phyloP scores from a whole-genome alignment of 352 stramenopile species.

The Phytophthora nicotianae region DNA sequence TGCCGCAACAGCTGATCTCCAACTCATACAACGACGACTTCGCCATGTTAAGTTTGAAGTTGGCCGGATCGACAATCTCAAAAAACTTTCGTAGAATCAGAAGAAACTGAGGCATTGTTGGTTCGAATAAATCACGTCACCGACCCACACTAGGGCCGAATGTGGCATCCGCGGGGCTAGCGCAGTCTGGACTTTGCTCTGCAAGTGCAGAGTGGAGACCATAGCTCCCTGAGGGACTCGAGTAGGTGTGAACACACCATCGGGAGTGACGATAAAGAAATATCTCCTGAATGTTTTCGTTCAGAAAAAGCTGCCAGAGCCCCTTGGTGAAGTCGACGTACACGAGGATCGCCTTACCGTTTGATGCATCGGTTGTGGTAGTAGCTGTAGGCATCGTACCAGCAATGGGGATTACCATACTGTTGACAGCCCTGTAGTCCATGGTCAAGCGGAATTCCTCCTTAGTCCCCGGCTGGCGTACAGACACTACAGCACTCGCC shows the following conservation, averaged over 20 bases:
- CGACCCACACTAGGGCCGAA: slow-evolving; percentile 23
- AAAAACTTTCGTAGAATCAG: slow-evolving; percentile 14
- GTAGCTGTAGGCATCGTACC: slow-evolving; percentile 13
- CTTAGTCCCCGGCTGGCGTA: background rate
- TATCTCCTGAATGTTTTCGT: slow-evolving; percentile 11
- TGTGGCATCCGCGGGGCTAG: slow-evolving; percentile 15
- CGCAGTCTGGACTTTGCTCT: background rate
- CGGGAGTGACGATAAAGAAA: slow-evolving; percentile 23
- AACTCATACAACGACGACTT: slow-evolving; percentile 22
- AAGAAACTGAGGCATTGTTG: slow-evolving; percentile 4
- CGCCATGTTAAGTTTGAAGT: slow-evolving; percentile 24
- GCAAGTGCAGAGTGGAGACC: slow-evolving; percentile 4
- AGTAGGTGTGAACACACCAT: slow-evolving; percentile 19
- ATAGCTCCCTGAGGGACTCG: slow-evolving; percentile 5
- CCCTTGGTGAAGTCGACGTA: slow-evolving; percentile 26
- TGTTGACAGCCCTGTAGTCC: slow-evolving; percentile 10
- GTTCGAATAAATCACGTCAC: slow-evolving; percentile 33
- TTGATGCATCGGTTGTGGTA: background rate
- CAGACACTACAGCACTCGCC: too few relatives aligned
- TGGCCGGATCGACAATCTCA: slow-evolving; percentile 3
- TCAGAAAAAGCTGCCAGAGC: slow-evolving; percentile 26
- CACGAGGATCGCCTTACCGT: slow-evolving; percentile 3
- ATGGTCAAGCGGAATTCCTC: background rate
- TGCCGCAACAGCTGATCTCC: slow-evolving; percentile 26
- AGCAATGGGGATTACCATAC: slow-evolving; percentile 7